These are phyloP conservation scores for Monosporascus sp. DNA, from an alignment of 2,329 filamentous ascomycete genomes.

Conservation along the genomic window DNA sequence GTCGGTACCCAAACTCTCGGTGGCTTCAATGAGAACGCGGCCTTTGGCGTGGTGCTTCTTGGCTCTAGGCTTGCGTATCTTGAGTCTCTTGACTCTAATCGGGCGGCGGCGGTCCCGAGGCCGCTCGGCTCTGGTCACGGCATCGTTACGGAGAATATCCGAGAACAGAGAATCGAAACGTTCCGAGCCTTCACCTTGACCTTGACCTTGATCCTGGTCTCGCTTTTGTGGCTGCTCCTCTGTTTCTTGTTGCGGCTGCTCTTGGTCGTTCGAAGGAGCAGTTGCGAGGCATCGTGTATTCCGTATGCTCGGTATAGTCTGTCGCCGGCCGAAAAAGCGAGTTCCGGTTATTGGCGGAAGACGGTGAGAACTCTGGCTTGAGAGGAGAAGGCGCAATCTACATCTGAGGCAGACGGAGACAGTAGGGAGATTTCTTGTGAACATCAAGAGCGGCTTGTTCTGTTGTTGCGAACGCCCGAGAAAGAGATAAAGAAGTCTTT, in stretches of 20 bases:
- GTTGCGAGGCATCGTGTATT: slow-evolving; percentile 4
- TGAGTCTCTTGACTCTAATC: slow-evolving; percentile 3
- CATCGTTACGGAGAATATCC: not conserved
- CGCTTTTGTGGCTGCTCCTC: not conserved
- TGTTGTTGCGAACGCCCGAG: slow-evolving; percentile 1
- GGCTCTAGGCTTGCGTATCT: slow-evolving; percentile 1
- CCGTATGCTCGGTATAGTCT: not conserved
- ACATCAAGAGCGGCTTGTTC: slow-evolving; percentile 22
- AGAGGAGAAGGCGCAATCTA: slow-evolving; percentile 27
- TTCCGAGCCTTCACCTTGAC: not conserved
- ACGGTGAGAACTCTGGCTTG: slow-evolving; percentile 10
- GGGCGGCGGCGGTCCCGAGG: too few relatives aligned
- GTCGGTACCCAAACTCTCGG: slow-evolving; percentile 19
- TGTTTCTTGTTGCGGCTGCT: not conserved
- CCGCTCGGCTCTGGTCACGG: not conserved
- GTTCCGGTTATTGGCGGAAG: slow-evolving; percentile 5
- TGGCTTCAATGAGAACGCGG: slow-evolving; percentile 18
- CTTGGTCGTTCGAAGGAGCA: not conserved
- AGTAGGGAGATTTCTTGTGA: slow-evolving; percentile 24
- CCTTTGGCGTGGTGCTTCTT: slow-evolving; percentile 16
- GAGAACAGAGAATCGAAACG: not conserved
- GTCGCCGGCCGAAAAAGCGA: slow-evolving; percentile 4
- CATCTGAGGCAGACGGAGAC: slow-evolving; percentile 35
- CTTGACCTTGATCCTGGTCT: not conserved
- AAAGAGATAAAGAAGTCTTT: not conserved